phyloP scores from a whole-genome alignment of 2,329 filamentous ascomycete species.

The Didymella segeticola region DNA sequence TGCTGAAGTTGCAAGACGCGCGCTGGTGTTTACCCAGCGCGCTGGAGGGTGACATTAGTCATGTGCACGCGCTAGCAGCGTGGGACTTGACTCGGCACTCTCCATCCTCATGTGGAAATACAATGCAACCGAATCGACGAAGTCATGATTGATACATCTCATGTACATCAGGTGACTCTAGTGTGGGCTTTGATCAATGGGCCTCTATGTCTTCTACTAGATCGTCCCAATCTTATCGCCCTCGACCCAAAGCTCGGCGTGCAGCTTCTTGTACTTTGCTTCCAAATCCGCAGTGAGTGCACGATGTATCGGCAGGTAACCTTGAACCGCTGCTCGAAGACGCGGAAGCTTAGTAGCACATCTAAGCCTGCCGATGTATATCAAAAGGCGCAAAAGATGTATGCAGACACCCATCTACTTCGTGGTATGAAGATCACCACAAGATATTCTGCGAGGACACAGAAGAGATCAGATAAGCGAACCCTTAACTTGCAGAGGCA shows the following conservation, averaged over 20 bases:
- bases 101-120: too few species aligned
- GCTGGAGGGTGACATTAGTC: constrained; percentile 1
- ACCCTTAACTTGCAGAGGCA: not conserved
- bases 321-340: not conserved
- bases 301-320: not conserved
- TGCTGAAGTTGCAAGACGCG: constrained; percentile 25
- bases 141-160: not conserved
- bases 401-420: not conserved
- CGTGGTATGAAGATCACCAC: not conserved
- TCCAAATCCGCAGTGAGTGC: not conserved
- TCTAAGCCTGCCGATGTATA: too few species aligned
- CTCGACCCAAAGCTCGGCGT: not conserved
- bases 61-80: not conserved
- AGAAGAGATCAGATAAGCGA: not conserved
- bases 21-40: constrained; percentile 20
- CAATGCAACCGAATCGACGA: too few species aligned
- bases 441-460: not conserved
- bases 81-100: not conserved
- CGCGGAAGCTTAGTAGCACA: not conserved
- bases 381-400: too few species aligned
- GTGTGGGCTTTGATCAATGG: too few species aligned
- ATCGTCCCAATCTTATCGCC: not conserved
- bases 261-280: not conserved
- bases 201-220: too few species aligned
- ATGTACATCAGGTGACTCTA: too few species aligned